Evolutionary conservation across 352 stramenopile species (phyloP), one percentile per base, ranked within the genome.

Genomic region (Pythium coloratum): DNA sequence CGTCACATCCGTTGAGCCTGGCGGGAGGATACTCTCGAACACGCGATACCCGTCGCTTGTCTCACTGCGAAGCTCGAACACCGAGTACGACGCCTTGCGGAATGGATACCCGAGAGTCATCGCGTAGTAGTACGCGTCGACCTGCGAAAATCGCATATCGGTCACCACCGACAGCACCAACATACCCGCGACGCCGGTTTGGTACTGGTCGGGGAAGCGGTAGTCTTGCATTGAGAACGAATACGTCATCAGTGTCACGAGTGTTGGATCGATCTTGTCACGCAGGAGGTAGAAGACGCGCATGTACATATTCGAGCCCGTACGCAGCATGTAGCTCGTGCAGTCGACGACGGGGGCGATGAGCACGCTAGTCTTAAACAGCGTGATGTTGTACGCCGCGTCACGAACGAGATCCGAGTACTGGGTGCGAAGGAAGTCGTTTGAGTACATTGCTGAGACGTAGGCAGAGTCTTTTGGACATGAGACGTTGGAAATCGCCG

Each of bases 321-420:
- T 42, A 0, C 24, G 50, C 6, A 71, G 3, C 6, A 68, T 6
- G 57, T 81, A 61, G n/a, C 66, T 58, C 3, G 51, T 53, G 30
- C 79, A 88, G 55, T 86, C 77, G 6, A 84, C 68, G 0, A 88
- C 64, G 0, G 76, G 70, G 16, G 76, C 50, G 28, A 68, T 38
- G 6, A 62, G 30, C 16, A 57, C 62, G 36, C 46, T 50, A 2
- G 34, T 58, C 44, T 51, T 49, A 14, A 73, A 38, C 42, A 72
- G 34, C 10, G 55, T 66, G 34, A 73, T 55, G 40, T 69, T 66
- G 61, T 73, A 67, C 2, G 60, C 30, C 2, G 61, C 58, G n/a
- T 65, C 60, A 1, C 55, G 26, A 7, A 65, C 38, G 14, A 70
- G 46, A n/a, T 64, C 56, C 2, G 51, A 14, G 24, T 67, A 73